Conservation (phyloP, 2,329 filamentous ascomycete genomes). For the Claviceps pazoutovae region DNA sequence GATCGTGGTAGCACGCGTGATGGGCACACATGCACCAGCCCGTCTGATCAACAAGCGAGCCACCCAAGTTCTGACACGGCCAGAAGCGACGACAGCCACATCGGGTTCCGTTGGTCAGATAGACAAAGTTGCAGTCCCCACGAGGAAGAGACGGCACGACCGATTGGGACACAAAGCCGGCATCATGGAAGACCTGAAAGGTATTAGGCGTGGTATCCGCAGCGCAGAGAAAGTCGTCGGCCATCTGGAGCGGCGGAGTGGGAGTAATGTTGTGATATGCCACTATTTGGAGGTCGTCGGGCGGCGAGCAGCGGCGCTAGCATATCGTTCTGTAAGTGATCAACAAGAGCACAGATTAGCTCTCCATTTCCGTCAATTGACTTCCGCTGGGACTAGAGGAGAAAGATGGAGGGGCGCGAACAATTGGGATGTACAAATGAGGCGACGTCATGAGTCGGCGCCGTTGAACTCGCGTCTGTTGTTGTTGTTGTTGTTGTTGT, state of each 20-base stretch:
- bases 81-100: slow-evolving; percentile 51
- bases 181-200: slow-evolving; percentile 43
- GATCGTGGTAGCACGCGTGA: slow-evolving; percentile 48
- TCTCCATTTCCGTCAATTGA: background rate
- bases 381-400: no score
- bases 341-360: background rate
- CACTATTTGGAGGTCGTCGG: background rate
- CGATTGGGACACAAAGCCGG: slow-evolving; percentile 14
- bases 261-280: background rate
- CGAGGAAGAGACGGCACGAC: slow-evolving; percentile 27
- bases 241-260: slow-evolving; percentile 26
- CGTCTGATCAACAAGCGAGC: slow-evolving; percentile 26
- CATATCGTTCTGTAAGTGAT: background rate
- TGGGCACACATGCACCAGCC: slow-evolving; percentile 49
- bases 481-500: background rate
- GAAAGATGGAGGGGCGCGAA: background rate
- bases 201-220: slow-evolving; percentile 29
- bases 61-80: slow-evolving; percentile 27
- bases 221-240: slow-evolving; percentile 33
- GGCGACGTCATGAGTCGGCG: background rate
- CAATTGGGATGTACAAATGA: background rate
- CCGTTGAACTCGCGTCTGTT: background rate
- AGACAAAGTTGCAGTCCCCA: slow-evolving; percentile 44
- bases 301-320: background rate
- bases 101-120: slow-evolving; percentile 35